Conservation (phyloP, 1,284 basidiomycete genomes). For the Pseudozyma thailandica region DNA sequence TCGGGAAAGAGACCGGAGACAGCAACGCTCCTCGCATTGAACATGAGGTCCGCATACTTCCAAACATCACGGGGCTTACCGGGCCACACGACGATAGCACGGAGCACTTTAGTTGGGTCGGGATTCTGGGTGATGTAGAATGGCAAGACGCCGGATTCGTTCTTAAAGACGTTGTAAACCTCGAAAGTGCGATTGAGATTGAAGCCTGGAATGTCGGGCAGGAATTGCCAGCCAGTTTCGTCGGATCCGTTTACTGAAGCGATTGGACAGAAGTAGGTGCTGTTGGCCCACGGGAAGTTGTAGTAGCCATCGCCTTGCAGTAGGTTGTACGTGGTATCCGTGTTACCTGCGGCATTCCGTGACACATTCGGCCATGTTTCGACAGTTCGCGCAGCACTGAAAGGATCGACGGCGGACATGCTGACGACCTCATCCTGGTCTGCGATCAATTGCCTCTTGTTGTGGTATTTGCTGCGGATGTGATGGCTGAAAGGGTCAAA, state of each 20-base stretch:
- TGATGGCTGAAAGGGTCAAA: conserved; percentile 1
- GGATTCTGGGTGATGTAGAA: conserved; percentile 51
- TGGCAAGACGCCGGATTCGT: conserved; percentile 52
- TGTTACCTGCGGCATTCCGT: conserved; percentile 21
- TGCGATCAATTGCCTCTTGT: conserved; percentile 17
- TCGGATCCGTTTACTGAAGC: conserved; percentile 32
- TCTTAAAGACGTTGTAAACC: conserved; percentile 33
- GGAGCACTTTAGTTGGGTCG: conserved; percentile 40
- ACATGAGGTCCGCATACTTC: conserved; percentile 60
- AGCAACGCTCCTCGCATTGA: conserved; percentile 48
- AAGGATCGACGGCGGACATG: conserved; percentile 23
- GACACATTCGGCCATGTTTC: conserved; percentile 33
- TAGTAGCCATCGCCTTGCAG: conserved; percentile 37
- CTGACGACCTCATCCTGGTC: conserved; percentile 20
- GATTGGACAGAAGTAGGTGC: conserved; percentile 19
- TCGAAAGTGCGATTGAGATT: conserved; percentile 42
- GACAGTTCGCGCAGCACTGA: conserved; percentile 26
- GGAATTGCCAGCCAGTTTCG: conserved; percentile 69
- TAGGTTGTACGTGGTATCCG: conserved; percentile 24
- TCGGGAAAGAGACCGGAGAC: conserved; percentile 19
- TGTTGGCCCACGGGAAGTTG: conserved; percentile 31
- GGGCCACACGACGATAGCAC: conserved; percentile 47
- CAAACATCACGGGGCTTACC: conserved; percentile 61
- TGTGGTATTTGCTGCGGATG: not conserved
- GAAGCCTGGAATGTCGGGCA: conserved; percentile 41